Evolutionary conservation across 2,329 filamentous ascomycete genomes (phyloP), one percentile per base, ranked within the genome.

Genomic region (Aaosphaeria arxii): DNA sequence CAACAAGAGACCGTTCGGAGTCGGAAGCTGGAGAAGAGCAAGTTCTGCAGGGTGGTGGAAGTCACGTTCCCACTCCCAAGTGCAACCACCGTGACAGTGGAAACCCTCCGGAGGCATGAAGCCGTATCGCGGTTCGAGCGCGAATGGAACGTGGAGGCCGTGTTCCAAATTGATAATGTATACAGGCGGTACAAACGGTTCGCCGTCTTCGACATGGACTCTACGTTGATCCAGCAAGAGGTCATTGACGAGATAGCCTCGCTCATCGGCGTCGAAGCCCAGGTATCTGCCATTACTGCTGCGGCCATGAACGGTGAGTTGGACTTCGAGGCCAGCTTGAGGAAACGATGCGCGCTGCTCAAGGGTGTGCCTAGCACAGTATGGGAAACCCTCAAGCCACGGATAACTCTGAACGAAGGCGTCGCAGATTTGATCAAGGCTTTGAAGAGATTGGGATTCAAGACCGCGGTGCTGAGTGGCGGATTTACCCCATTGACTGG

Each of bases 121-220:
- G 82, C 84, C 50, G 84, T 95, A 50, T 90, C 58, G n/a, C 58
- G 63, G n/a, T 95, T 95, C 62, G 89, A 95, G 78, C 82, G 84
- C 53, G 88, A 92, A 68, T 95, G 89, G 89, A 91, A 91, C 62
- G 86, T 94, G 38, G 89, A 95, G 70, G 86, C 92, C 11, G 82
- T 88, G 17, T 77, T 95, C 53, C 89, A 95, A 70, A 72, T 72
- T 38, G 88, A 92, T 64, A 81, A 77, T 30, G 77, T 92, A 31
- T 90, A 86, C 77, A 79, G 90, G 49, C 81, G 86, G 30, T 83
- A 95, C 71, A 91, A 91, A 56, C 83, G 92, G 6, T 78, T 97
- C 7, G 91, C 92, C 4, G 89, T 96, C 31, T 99, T 99, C 64
- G 94, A 99, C 71, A 99, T 99, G 94, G 94, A 99, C 74, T 94